Evolutionary conservation across 805 yeast species (phyloP), one percentile per base, ranked within the genome.

Genomic region (Priceomyces medius): DNA sequence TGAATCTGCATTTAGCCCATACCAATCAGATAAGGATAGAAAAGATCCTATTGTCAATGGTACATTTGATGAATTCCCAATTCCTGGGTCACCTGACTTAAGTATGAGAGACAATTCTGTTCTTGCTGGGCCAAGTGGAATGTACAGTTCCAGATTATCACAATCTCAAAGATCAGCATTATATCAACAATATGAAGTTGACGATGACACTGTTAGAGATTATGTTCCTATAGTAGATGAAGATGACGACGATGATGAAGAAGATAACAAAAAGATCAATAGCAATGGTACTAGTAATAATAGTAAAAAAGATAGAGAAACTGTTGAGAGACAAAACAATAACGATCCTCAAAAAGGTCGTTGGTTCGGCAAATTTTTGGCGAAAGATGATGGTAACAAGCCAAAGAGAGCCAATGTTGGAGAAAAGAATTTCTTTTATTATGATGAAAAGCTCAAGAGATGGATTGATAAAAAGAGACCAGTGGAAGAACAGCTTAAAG

Each of bases 361-460:
- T 7, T 85, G 95, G 87, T 63, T 85, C 44, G 34, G 20, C 5
- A 70, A 33, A 24, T 64, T 58, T 57, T 46, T 58, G 20, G 57
- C 71, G 34, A 62, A 64, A 36, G 74, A 73, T 34, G 76, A 78
- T 20, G 82, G 78, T 35, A 86, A 79, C 39, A 87, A 86, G 55
- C 85, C 89, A 0, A 75, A 82, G 46, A 78, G 80, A 48, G 98
- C 97, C 27, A 88, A 93, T 50, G 66, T 93, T 40, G 99, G 98
- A 9, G 87, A 85, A 43, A 76, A 80, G 44, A 84, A 74, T 56
- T 69, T 77, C 13, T 84, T 93, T 57, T 76, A 79, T 54, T 93
- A 80, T 59, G 96, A 90, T 64, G 91, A 87, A 53, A 80, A 85
- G 44, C 74, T 85, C 56, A 82, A 84, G 58, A 77, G 96, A 54